A percentile compares a stretch with the other conserved stretches of the same genome.
Evolutionary conservation across 306 rosid genomes (phyloP).

Genomic region (Cyamopsis tetragonoloba): DNA sequence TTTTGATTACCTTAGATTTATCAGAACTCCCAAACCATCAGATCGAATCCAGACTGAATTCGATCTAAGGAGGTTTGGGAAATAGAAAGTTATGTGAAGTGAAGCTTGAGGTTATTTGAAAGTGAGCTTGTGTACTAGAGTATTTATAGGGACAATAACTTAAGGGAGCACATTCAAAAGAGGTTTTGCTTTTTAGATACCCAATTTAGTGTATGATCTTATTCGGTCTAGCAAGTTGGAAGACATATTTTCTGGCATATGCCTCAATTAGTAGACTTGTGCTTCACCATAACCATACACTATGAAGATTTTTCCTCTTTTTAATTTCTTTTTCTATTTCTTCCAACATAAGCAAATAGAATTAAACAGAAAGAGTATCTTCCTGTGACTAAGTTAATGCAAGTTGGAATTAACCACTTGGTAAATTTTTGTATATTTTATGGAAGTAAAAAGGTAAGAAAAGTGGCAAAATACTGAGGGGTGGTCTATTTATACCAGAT

Average conservation of each 20-base stretch:
- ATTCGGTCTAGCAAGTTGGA: conserved; percentile 53
- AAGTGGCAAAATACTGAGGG: conserved; percentile 29
- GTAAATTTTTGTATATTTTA: conserved; percentile 29
- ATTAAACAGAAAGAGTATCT: conserved; percentile 22
- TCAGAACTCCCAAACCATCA: conserved; percentile 40
- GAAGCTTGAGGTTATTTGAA: conserved; percentile 49
- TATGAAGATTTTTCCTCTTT: conserved; percentile 13
- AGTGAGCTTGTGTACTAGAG: conserved; percentile 48
- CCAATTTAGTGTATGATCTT: conserved; percentile 35
- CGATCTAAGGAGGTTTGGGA: conserved; percentile 43
- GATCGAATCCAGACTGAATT: conserved; percentile 54
- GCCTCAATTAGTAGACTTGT: conserved; percentile 28
- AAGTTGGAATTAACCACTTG: conserved; percentile 32
- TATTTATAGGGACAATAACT: conserved; percentile 84
- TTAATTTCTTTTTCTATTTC: too few relatives aligned
- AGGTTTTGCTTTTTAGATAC: conserved; percentile 62
- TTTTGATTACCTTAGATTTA: conserved; percentile 16
- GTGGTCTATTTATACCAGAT: conserved; percentile 57
- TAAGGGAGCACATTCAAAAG: conserved; percentile 47
- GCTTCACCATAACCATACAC: conserved; percentile 25
- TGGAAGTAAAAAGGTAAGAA: conserved; percentile 36
- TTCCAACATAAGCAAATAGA: conserved; percentile 20
- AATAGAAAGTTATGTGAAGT: conserved; percentile 35
- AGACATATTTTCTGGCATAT: conserved; percentile 42
- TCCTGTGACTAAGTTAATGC: conserved; percentile 26